Evolutionary conservation across 257 asterid species (phyloP).

Genomic region (Echium plantagineum): DNA sequence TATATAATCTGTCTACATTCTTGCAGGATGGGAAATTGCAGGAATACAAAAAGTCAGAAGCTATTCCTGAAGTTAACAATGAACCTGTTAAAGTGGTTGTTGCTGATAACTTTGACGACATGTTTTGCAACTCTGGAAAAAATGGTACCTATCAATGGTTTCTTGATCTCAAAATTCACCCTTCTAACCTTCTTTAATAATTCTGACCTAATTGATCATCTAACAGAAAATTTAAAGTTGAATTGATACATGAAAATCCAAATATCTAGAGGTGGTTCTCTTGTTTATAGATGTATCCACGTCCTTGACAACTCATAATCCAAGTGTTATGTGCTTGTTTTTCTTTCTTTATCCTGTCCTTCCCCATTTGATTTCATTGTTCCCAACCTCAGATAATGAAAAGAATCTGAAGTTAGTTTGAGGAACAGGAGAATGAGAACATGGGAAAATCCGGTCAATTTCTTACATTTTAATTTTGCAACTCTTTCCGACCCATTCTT

Average conservation of each 20-base stretch:
- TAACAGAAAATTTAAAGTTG: neutral
- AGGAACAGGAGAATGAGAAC: neutral
- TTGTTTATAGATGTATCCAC: neutral
- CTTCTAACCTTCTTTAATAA: constrained; percentile 6
- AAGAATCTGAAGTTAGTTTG: neutral
- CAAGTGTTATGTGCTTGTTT: neutral
- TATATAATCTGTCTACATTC: neutral
- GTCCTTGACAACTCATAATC: neutral
- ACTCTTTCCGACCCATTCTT: neutral
- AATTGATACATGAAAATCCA: neutral
- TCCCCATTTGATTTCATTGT: neutral
- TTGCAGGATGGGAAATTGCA: constrained; percentile 49
- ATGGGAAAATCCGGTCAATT: no score
- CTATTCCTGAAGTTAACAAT: constrained; percentile 51
- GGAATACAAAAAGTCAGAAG: constrained; percentile 57
- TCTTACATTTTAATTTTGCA: no score
- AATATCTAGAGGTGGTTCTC: neutral
- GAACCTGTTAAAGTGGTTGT: constrained; percentile 80
- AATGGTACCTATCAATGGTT: constrained; percentile 33
- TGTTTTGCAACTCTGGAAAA: constrained; percentile 48
- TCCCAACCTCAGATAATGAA: neutral
- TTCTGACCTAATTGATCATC: constrained; percentile 1
- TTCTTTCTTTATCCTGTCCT: neutral
- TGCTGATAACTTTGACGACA: constrained; percentile 55
- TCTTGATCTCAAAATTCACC: constrained; percentile 4